phyloP scores from a whole-genome alignment of 75 land plant genomes.

The Chamaecyparis obtusa region DNA sequence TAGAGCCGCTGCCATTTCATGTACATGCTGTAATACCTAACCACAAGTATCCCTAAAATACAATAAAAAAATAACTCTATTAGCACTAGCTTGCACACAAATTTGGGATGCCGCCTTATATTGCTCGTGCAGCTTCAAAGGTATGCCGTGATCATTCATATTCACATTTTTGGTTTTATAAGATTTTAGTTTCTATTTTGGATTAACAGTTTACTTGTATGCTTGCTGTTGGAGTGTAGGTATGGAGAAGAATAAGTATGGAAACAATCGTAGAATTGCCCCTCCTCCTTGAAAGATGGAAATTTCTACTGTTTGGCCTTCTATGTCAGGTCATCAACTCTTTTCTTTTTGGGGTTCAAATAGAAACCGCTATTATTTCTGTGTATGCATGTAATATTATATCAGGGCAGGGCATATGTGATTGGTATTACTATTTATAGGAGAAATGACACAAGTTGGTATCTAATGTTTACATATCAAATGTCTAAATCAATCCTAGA shows the following conservation, averaged over 20 bases:
- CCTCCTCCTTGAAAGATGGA: slow-evolving; percentile 58
- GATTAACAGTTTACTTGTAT: neutral
- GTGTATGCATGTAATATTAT: neutral
- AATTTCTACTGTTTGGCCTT: slow-evolving; percentile 41
- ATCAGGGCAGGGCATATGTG: neutral
- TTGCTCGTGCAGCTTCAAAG: slow-evolving; percentile 37
- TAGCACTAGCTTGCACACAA: neutral
- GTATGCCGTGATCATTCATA: neutral
- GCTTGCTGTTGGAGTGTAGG: slow-evolving; percentile 15
- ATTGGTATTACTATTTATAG: neutral
- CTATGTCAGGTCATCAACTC: slow-evolving; percentile 43
- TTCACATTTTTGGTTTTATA: neutral
- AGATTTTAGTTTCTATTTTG: slow-evolving; percentile 7
- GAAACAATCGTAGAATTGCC: slow-evolving; percentile 48
- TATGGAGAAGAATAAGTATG: slow-evolving; percentile 57
- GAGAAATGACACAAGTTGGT: neutral
- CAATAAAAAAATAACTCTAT: too few species aligned
- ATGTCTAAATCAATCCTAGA: too few species aligned
- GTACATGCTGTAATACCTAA: too few species aligned
- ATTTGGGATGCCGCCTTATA: slow-evolving; percentile 13
- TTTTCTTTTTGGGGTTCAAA: neutral
- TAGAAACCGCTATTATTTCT: neutral
- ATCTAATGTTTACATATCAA: neutral
- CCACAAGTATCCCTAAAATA: too few species aligned
- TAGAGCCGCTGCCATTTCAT: too few species aligned